These are phyloP conservation scores for Dendrobium chrysotoxum DNA, from an alignment of 106 monocot species.

Conservation along the genomic window DNA sequence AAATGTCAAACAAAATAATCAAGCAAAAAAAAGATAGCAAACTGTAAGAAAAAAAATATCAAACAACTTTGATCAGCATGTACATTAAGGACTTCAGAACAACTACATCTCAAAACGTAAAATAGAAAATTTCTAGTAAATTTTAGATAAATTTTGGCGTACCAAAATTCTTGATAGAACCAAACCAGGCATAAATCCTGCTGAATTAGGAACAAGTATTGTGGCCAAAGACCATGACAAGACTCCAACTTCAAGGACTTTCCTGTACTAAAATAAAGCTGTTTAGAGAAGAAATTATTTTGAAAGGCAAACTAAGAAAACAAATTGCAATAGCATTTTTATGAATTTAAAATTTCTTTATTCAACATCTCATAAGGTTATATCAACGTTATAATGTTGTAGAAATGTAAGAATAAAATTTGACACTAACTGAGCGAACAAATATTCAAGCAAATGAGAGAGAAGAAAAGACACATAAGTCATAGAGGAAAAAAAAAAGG, in stretches of 20 bases:
- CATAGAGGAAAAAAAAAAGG: no score
- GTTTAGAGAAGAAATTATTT: slow-evolving; percentile 8
- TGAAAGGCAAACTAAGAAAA: neutral
- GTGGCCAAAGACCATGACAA: slow-evolving; percentile 90
- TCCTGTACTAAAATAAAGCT: slow-evolving; percentile 43
- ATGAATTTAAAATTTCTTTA: neutral
- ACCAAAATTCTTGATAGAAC: slow-evolving; percentile 93
- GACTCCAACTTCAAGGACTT: slow-evolving; percentile 89
- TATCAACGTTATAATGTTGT: neutral
- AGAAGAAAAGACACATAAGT: no score
- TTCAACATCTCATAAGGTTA: neutral
- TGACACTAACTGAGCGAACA: no score
- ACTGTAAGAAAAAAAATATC: no score
- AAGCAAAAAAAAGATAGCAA: no score
- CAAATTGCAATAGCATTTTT: neutral
- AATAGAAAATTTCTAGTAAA: neutral
- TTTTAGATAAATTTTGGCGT: slow-evolving; percentile 12
- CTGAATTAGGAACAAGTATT: slow-evolving; percentile 72
- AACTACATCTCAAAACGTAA: neutral
- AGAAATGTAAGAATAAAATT: neutral
- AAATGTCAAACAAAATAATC: no score
- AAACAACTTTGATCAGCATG: no score
- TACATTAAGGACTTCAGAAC: neutral
- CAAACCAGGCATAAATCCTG: slow-evolving; percentile 90
- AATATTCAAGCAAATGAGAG: no score